Evolutionary conservation across 1,139 yeast species (phyloP).

Genomic region (Blastobotrys petasosporus): DNA sequence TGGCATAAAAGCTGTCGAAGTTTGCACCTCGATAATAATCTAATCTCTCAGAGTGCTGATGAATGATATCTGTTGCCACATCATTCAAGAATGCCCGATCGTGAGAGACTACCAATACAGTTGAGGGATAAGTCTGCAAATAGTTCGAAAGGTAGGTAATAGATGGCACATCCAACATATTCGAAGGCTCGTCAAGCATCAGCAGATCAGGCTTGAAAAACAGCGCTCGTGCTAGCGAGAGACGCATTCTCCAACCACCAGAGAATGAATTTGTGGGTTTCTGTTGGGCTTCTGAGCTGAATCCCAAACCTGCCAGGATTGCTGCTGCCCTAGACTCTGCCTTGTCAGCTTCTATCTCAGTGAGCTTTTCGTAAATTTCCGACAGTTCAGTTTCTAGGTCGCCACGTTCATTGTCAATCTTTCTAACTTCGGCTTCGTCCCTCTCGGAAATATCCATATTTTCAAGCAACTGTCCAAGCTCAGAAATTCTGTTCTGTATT

Average conservation of each 20-base stretch:
- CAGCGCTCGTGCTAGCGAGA: constrained; percentile 94
- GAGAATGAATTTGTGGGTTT: constrained; percentile 85
- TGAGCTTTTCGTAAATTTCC: constrained; percentile 73
- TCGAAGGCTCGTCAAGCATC: constrained; percentile 94
- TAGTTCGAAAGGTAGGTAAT: constrained; percentile 88
- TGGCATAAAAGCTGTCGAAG: constrained; percentile 86
- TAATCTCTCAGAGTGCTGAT: constrained; percentile 93
- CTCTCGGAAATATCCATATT: constrained; percentile 51
- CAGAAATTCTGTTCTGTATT: constrained; percentile 66
- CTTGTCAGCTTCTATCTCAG: constrained; percentile 93
- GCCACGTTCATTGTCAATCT: constrained; percentile 81
- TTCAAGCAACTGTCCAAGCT: constrained; percentile 60
- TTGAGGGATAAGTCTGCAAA: constrained; percentile 81
- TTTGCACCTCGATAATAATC: constrained; percentile 94
- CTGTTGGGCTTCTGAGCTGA: constrained; percentile 78
- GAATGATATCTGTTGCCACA: constrained; percentile 95
- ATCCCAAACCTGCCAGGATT: constrained; percentile 88
- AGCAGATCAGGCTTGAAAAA: constrained; percentile 94
- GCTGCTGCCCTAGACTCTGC: constrained; percentile 98
- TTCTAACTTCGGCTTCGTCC: constrained; percentile 74
- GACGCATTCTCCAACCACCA: constrained; percentile 99
- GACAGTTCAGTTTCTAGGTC: constrained; percentile 74
- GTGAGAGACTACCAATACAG: constrained; percentile 93
- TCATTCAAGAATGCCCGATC: constrained; percentile 95
- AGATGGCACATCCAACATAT: constrained; percentile 99